Evolutionary conservation across 192 early-diverging fungal genomes (phyloP).

Genomic region (Linnemannia exigua): DNA sequence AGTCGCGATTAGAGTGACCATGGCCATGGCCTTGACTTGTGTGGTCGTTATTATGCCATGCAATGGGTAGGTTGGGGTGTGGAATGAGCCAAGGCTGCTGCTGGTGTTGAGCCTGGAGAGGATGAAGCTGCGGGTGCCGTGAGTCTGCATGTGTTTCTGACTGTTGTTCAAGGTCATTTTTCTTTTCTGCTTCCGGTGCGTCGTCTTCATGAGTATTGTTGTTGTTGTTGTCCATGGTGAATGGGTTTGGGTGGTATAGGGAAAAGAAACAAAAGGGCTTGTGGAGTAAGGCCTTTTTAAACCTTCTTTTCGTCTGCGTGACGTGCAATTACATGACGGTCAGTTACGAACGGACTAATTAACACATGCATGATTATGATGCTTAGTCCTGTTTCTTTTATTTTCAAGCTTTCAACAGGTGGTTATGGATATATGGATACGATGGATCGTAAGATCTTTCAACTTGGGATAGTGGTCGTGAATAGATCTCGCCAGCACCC

Average conservation of each 20-base stretch:
- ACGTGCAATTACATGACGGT: too few relatives aligned
- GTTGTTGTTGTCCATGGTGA: constrained; percentile 1
- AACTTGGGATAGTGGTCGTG: not conserved
- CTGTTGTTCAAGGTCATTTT: not conserved
- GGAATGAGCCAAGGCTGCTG: constrained; percentile 49
- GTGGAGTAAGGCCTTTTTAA: not conserved
- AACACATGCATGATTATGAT: too few relatives aligned
- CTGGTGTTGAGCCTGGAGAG: constrained; percentile 37
- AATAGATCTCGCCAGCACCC: not conserved
- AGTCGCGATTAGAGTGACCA: not conserved
- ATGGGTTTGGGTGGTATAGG: not conserved
- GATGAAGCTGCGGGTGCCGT: constrained; percentile 16
- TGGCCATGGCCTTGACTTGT: not conserved
- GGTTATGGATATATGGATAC: not conserved
- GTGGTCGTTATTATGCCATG: constrained; percentile 45
- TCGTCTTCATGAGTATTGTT: not conserved
- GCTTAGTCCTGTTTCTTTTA: too few relatives aligned
- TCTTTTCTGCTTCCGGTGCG: not conserved
- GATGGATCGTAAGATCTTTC: not conserved
- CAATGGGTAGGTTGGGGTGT: constrained; percentile 46
- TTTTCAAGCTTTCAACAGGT: not conserved
- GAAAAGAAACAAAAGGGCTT: not conserved
- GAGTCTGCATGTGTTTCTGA: not conserved
- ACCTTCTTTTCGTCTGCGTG: not conserved
- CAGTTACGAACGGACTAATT: too few relatives aligned